A percentile compares a stretch with the other conserved stretches of the same genome.
Conservation (phyloP, 345 rosid species). For the Hevea brasiliensis region DNA sequence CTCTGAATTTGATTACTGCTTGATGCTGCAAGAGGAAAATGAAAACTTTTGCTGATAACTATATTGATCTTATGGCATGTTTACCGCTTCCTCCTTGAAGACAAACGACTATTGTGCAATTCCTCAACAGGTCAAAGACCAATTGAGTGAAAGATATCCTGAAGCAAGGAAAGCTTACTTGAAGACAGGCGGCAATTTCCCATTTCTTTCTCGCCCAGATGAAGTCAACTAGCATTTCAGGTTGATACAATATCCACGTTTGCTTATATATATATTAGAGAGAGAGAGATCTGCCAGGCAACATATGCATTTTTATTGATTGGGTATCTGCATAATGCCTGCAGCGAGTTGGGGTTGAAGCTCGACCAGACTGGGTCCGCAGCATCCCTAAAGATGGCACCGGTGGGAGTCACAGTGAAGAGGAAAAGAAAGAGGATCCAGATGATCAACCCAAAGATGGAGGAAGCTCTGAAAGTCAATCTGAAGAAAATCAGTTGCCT, state of each 20-base stretch:
- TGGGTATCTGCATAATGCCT: slow-evolving; percentile 30
- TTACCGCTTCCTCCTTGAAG: slow-evolving; percentile 38
- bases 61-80: slow-evolving; percentile 24
- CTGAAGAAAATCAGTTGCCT: slow-evolving; percentile 41
- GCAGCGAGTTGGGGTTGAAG: slow-evolving; percentile 86
- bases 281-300: background rate
- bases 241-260: slow-evolving; percentile 30
- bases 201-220: slow-evolving; percentile 93
- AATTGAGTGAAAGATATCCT: slow-evolving; percentile 82
- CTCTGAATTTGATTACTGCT: background rate
- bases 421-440: slow-evolving; percentile 42
- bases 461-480: slow-evolving; percentile 41
- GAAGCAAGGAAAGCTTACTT: slow-evolving; percentile 84
- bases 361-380: slow-evolving; percentile 63
- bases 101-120: slow-evolving; percentile 90
- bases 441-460: slow-evolving; percentile 41
- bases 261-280: background rate
- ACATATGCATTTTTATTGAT: slow-evolving; percentile 4
- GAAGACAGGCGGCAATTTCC: slow-evolving; percentile 94
- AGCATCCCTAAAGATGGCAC: slow-evolving; percentile 54
- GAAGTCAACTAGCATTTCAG: slow-evolving; percentile 98
- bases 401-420: slow-evolving; percentile 53
- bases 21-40: background rate
- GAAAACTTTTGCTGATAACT: slow-evolving; percentile 9
- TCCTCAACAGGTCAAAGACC: slow-evolving; percentile 86